Base-by-base conservation (phyloP, 2,329 filamentous ascomycete species). In the Paraconiothyrium brasiliense region DNA sequence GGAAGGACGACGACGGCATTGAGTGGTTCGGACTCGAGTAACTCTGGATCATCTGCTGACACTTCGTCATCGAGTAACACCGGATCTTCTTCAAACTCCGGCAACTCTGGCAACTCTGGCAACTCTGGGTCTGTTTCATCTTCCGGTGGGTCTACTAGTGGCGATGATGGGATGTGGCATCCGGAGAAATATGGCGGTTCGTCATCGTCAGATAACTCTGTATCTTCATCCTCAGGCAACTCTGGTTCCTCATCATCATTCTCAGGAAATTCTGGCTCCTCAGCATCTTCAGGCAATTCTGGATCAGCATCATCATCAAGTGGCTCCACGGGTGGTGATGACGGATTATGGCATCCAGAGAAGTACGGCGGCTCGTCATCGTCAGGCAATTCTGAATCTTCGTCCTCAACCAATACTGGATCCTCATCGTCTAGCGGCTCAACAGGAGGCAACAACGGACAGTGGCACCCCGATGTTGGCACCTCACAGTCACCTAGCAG, bases 1-100 rank as follows among this genome's bases (percentile, higher is more conserved):
- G 68, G 68, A 5, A 60, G 58, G 0, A 68, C 61, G 57, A 52
- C 55, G 9, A 67, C 66, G 47, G 67, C 24, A 59, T n/a, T 62
- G 57, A 24, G 48, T 57, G 10, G 49, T 61, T 11, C 58, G 55
- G 52, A 46, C 27, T 44, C 51, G 14, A 11, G 14, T 54, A 27
- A 10, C 16, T 63, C 60, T 16, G 58, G 59, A 7, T 51, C 63
- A 20, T 57, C 62, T 14, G 16, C n/a, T 22, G 20, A 27, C 1
- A 48, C 58, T n/a, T 59, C 61, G 22, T 22, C 59, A 3, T 41
- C 39, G 16, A 41, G 39, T 16, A n/a, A 41, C 14, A 8, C 39
- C 9, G 39, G 39, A 7, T 41, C 39, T 41, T 20, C 39, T 16
- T 41, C 39, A 1, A n/a, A 5, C 9, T 41, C 39, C 16, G n/a